Percentiles rank a stretch among this genome's conserved stretches.
Conservation (phyloP, 768 basidiomycete genomes). For the Boletus tomentosulus region DNA sequence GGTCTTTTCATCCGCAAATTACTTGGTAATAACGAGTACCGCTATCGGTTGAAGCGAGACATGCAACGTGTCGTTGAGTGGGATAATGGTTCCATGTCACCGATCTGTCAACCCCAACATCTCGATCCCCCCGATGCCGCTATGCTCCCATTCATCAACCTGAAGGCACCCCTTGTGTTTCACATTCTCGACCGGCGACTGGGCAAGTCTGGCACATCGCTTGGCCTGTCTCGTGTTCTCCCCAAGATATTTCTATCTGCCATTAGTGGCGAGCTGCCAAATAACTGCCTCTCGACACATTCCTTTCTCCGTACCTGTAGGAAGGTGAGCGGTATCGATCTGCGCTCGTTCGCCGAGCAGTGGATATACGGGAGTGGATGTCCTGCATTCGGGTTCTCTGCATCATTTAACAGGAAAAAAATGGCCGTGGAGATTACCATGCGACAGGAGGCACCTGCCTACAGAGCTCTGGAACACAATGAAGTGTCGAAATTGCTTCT, state of each 20-base stretch:
- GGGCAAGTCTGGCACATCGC: conserved; percentile 91
- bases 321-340: conserved; percentile 90
- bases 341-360: conserved; percentile 91
- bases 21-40: conserved; percentile 95
- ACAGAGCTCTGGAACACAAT: conserved; percentile 57
- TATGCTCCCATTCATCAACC: conserved; percentile 81
- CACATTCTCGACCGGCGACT: conserved; percentile 93
- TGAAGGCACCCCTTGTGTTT: conserved; percentile 93
- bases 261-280: conserved; percentile 82
- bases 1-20: conserved; percentile 82
- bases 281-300: conserved; percentile 84
- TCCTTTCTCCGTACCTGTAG: conserved; percentile 88
- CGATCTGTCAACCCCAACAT: conserved; percentile 87
- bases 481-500: conserved; percentile 61
- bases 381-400: conserved; percentile 84
- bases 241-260: conserved; percentile 95
- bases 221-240: conserved; percentile 90
- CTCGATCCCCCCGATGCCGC: conserved; percentile 80
- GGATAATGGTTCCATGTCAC: conserved; percentile 87
- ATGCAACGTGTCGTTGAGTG: conserved; percentile 87
- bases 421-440: conserved; percentile 97
- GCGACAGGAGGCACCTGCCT: conserved; percentile 83
- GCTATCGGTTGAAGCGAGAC: conserved; percentile 92
- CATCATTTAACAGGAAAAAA: conserved; percentile 94
- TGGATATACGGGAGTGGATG: conserved; percentile 99